Evolutionary conservation across 2,329 filamentous ascomycete genomes (phyloP), one percentile per base, ranked within the genome.

Genomic region (Hypoxylon sp.): DNA sequence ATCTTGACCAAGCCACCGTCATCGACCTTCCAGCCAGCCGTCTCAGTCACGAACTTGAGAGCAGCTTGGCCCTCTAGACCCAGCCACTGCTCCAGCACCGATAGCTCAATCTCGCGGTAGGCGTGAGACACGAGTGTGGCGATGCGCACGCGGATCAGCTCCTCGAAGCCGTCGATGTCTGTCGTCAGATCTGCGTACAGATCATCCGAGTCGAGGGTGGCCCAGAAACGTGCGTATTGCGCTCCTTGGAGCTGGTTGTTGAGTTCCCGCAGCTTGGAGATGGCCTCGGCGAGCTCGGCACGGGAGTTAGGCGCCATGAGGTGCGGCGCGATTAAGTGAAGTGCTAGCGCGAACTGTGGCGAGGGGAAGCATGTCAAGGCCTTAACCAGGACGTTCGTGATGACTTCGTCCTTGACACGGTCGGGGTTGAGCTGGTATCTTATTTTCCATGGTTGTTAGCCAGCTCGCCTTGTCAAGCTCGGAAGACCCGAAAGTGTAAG

Each of bases 391-490:
- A 98, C 92, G 87, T 98, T 98, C 85, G 96, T 98, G 81, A 96
- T 93, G 77, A 95, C 93, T 82, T 99, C 96, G 78, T 97, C 92
- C 84, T 96, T 95, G 78, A 94, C 90, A 74, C 97, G 93, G 85
- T 98, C 94, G 54, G 96, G 96, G 88, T 99, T 99, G 84, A 99
- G 97, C 84, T 99, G 96, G 87, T 99, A 99, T 71, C 96, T 99
- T 53, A 18, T 9, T 12, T 20, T 46, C 28, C 28, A 30, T 5
- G 4, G 45, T 49, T 51, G 62, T 68, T 64, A 63, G 52, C 9
- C 8, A 14, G 52, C 44, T 55, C 54, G 65, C 36, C 32, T 42
- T 14, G 44, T 32, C 2, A 33, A 36, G 40, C 16, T 22, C 16
- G 7, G 32, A 7, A n/a, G 20, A 14, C 20, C 46, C 32, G 53